These are phyloP conservation scores for Diaporthe velutina DNA, from an alignment of 2,329 filamentous ascomycete species.

Conservation along the genomic window DNA sequence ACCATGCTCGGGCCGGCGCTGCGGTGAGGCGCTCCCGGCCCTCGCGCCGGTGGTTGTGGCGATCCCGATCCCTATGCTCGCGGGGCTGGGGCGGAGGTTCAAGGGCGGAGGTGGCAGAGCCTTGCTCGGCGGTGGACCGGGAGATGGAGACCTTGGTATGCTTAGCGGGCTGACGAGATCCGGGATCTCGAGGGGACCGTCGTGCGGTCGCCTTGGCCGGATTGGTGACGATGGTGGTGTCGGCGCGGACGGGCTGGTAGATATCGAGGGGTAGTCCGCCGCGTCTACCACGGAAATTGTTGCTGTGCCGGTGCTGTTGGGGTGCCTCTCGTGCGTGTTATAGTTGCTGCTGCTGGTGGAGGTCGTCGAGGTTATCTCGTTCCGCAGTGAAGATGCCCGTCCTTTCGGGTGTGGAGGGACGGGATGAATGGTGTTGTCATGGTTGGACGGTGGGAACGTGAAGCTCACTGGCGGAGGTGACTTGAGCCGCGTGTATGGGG, in stretches of 20 bases:
- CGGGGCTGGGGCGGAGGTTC: slow-evolving; percentile 6
- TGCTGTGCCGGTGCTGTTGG: slow-evolving; percentile 22
- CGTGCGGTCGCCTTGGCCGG: slow-evolving; percentile 53
- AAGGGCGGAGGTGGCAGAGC: slow-evolving; percentile 32
- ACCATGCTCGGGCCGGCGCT: background rate
- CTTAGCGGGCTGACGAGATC: slow-evolving; percentile 44
- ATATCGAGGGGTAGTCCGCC: slow-evolving; percentile 8
- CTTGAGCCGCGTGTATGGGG: slow-evolving; percentile 32
- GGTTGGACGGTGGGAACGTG: slow-evolving; percentile 36
- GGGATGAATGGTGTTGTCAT: slow-evolving; percentile 25
- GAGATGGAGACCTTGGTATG: slow-evolving; percentile 12
- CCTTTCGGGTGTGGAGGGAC: slow-evolving; percentile 22
- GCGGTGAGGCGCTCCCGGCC: background rate
- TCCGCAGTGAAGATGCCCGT: slow-evolving; percentile 43
- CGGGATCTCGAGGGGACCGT: slow-evolving; percentile 52
- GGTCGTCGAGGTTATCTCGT: slow-evolving; percentile 44
- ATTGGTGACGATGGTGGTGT: slow-evolving; percentile 48
- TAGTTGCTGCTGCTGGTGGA: slow-evolving; percentile 36
- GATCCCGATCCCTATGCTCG: slow-evolving; percentile 20
- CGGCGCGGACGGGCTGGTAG: slow-evolving; percentile 17
- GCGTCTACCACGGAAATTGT: background rate
- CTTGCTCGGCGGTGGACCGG: slow-evolving; percentile 33
- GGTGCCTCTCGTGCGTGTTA: slow-evolving; percentile 30
- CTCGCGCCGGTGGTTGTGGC: slow-evolving; percentile 27
- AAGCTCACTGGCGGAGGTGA: slow-evolving; percentile 42